A percentile compares a stretch with the other conserved stretches of the same genome.
phyloP scores from a whole-genome alignment of 805 yeast species.

The Wickerhamomyces bisporus region DNA sequence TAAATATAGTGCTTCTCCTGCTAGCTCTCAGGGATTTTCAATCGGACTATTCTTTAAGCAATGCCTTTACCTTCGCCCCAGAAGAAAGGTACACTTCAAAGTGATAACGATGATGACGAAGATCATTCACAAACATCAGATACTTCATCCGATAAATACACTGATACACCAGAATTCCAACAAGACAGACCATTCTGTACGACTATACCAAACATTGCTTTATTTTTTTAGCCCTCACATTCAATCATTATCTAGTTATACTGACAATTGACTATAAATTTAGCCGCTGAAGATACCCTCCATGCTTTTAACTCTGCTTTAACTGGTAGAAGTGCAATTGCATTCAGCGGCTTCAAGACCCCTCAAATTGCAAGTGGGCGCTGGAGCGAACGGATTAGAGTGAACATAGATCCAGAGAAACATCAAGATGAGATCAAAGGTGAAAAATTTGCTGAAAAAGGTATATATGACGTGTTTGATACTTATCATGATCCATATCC shows the following conservation, averaged over 20 bases:
- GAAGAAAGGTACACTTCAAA: not conserved
- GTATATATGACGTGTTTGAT: slow-evolving; percentile 38
- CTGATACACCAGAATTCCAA: slow-evolving; percentile 26
- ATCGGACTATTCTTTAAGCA: too few species aligned
- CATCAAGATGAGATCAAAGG: slow-evolving; percentile 25
- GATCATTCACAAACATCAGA: slow-evolving; percentile 5
- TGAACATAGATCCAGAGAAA: slow-evolving; percentile 25
- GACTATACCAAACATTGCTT: not conserved
- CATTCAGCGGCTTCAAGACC: slow-evolving; percentile 93
- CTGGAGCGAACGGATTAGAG: slow-evolving; percentile 36
- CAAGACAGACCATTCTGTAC: slow-evolving; percentile 14
- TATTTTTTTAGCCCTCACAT: not conserved
- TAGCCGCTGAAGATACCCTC: slow-evolving; percentile 10
- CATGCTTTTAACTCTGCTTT: slow-evolving; percentile 24
- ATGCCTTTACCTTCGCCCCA: slow-evolving; percentile 7
- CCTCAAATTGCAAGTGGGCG: slow-evolving; percentile 84
- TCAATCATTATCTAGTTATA: not conserved
- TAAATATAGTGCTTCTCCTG: too few species aligned
- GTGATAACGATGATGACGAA: slow-evolving; percentile 1
- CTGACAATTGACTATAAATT: not conserved
- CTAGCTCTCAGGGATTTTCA: too few species aligned
- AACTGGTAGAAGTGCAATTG: slow-evolving; percentile 40
- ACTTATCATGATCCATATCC: slow-evolving; percentile 46
- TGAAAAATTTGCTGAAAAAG: slow-evolving; percentile 34
- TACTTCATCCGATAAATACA: slow-evolving; percentile 19